A percentile compares a stretch with the other conserved stretches of the same genome.
Evolutionary conservation across 805 yeast species (phyloP).

Genomic region (Myxozyma kluyveri): DNA sequence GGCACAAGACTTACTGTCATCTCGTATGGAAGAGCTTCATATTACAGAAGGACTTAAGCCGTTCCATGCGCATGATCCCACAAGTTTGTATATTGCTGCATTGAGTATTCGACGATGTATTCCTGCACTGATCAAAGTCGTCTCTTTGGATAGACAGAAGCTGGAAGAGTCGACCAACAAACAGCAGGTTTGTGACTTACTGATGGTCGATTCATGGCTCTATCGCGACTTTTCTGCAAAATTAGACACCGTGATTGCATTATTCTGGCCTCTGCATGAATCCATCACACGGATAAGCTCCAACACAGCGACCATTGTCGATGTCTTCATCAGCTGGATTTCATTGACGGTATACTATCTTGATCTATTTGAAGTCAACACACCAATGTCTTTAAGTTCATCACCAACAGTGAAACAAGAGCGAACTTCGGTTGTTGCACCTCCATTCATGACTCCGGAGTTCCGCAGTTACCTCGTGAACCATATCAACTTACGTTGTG

Average conservation of each 20-base stretch:
- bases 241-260: constrained; percentile 14
- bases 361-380: constrained; percentile 13
- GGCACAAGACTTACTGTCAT: constrained; percentile 10
- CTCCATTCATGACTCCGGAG: constrained; percentile 6
- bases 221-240: constrained; percentile 19
- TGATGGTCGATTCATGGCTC: constrained; percentile 18
- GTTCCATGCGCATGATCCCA: constrained; percentile 12
- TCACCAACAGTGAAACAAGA: too few relatives aligned
- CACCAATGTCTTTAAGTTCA: constrained; percentile 2
- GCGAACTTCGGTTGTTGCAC: background rate
- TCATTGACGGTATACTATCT: constrained; percentile 19
- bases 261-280: constrained; percentile 20
- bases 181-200: constrained; percentile 15
- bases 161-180: constrained; percentile 14
- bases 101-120: constrained; percentile 14
- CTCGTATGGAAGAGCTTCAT: constrained; percentile 8
- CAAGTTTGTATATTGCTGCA: constrained; percentile 18
- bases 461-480: constrained; percentile 7
- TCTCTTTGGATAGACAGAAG: constrained; percentile 4
- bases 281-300: constrained; percentile 10
- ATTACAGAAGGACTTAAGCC: constrained; percentile 11
- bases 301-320: constrained; percentile 18
- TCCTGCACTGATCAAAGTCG: constrained; percentile 18
- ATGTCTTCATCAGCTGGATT: constrained; percentile 23
- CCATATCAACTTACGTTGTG: constrained; percentile 12